Conservation (phyloP, 306 rosid genomes). For the Clitoria ternatea region DNA sequence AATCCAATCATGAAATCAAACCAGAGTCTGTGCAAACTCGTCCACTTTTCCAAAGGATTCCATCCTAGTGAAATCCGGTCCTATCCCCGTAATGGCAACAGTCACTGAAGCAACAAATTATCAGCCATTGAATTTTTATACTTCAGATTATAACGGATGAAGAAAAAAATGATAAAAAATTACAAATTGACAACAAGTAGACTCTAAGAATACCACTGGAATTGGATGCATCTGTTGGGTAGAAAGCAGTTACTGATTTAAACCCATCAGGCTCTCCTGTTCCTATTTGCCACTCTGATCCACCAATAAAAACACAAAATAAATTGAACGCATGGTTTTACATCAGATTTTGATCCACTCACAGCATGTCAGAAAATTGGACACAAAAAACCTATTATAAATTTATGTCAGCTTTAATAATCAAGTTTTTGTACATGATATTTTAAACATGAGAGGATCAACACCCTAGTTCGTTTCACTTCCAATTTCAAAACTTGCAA, state of each 20-base stretch:
- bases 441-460: no score
- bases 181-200: background rate
- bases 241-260: slow-evolving; percentile 86
- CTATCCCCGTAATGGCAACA: slow-evolving; percentile 77
- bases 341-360: background rate
- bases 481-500: slow-evolving; percentile 19
- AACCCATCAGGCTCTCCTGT: slow-evolving; percentile 75
- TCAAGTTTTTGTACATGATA: no score
- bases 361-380: no score
- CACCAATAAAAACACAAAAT: background rate
- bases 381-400: no score
- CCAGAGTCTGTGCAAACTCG: slow-evolving; percentile 92
- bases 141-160: background rate
- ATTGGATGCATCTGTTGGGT: slow-evolving; percentile 49
- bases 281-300: slow-evolving; percentile 72
- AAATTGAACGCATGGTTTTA: background rate
- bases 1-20: slow-evolving; percentile 22
- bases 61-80: slow-evolving; percentile 89
- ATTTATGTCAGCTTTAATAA: no score
- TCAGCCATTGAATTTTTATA: background rate
- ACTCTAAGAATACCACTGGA: slow-evolving; percentile 53
- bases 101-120: slow-evolving; percentile 48
- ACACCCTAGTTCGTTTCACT: no score
- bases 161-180: background rate
- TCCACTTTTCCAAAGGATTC: slow-evolving; percentile 97